Base-by-base conservation (phyloP, 2,329 filamentous ascomycete species). In the Clathrospora elynae region DNA sequence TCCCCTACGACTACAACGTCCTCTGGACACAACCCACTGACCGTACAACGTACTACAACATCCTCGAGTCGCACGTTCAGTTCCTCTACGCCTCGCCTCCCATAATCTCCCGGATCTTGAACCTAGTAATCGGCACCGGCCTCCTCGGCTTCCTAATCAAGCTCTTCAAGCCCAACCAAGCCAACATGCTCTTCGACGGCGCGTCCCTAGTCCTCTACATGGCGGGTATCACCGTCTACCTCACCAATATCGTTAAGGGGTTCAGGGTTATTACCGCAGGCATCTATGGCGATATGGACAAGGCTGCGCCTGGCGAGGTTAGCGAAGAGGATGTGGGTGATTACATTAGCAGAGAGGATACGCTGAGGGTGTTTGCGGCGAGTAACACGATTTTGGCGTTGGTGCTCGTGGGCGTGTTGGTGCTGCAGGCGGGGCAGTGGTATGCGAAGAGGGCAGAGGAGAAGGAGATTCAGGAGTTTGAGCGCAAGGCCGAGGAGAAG, bases 341-440 rank as follows among this genome's bases (percentile, higher is more conserved):
- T 59, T 76, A 87, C 52, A 79, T 99, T 25, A 86, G 86, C 2
- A 77, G 91, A 17, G 90, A 96, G 73, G 93, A 99, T 70, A 92
- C 85, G 62, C 75, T 99, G 60, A 87, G 89, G 75, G 92, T 99
- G 11, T 77, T 97, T 61, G 84, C 90, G 20, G 93, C 93, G 6
- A 96, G 90, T 71, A 96, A 99, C 73, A 97, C 93, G 3, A 99
- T 99, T 67, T 74, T 97, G 43, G 93, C 92, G 23, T 80, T 99
- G 30, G 90, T 99, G 19, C 74, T 99, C 38, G 85, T 97, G 3
- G 93, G 93, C 4, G 88, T 99, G 7, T 70, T 99, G 54, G 88
- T 96, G 22, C 74, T 99, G 64, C 93, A 99, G 81, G 90, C 90
- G 13, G 93, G 93, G 8, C 90, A 97, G 79, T 97, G 92, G 93